These are phyloP conservation scores for Suillus placidus DNA, from an alignment of 768 basidiomycete genomes.

Conservation along the genomic window DNA sequence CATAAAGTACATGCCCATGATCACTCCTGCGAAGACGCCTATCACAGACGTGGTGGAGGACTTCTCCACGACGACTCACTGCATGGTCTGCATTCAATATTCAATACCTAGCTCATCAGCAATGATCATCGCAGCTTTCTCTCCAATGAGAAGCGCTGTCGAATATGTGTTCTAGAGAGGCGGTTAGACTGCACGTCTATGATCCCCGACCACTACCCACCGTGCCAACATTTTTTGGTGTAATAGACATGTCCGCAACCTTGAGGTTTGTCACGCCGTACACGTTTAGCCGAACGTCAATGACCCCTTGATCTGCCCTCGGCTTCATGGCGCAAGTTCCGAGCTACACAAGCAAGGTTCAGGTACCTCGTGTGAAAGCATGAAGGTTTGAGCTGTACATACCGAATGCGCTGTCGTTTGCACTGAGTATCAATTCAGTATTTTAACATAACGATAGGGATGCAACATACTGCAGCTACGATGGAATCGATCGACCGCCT, in stretches of 20 bases:
- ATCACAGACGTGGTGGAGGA: no score
- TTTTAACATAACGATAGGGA: no score
- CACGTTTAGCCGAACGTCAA: conserved; percentile 62
- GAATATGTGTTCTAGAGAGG: conserved; percentile 40
- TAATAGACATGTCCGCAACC: conserved; percentile 49
- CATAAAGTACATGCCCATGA: no score
- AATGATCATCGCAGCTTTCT: conserved; percentile 60
- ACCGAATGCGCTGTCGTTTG: no score
- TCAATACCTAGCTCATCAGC: conserved; percentile 45
- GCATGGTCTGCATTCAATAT: conserved; percentile 16
- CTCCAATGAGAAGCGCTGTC: conserved; percentile 46
- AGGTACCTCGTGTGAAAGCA: no score
- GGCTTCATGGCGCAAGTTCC: conserved; percentile 73
- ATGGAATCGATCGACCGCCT: no score
- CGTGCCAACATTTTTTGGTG: conserved; percentile 37
- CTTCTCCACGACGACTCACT: no score
- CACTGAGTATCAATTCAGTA: no score
- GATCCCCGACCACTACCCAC: conserved; percentile 15
- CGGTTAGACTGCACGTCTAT: no score
- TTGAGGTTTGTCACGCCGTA: conserved; percentile 62
- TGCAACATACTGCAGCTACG: no score
- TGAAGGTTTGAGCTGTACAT: no score
- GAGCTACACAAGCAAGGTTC: conserved; percentile 37
- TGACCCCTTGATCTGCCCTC: conserved; percentile 58
- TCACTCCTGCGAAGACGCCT: no score